Evolutionary conservation across 2,329 filamentous ascomycete genomes (phyloP).

Genomic region (Fusarium penzigii): DNA sequence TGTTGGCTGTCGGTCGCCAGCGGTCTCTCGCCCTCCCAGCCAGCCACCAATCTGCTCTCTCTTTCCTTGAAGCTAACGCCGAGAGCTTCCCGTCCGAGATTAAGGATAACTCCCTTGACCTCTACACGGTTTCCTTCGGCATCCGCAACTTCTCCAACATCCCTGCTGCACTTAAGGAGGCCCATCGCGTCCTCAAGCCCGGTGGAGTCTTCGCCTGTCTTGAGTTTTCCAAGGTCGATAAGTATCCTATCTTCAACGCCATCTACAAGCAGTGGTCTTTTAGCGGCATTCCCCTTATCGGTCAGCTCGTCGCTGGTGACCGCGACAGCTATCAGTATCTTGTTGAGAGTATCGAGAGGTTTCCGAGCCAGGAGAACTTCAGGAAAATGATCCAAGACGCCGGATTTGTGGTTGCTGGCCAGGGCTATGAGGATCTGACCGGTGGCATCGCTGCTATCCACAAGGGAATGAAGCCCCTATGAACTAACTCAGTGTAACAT

Average conservation of each 20-base stretch:
- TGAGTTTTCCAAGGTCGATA: slow-evolving; percentile 85
- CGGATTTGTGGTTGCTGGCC: slow-evolving; percentile 80
- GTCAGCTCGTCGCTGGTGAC: slow-evolving; percentile 91
- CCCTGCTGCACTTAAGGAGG: slow-evolving; percentile 77
- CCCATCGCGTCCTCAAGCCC: slow-evolving; percentile 85
- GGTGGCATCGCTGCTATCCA: slow-evolving; percentile 94
- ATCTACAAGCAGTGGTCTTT: slow-evolving; percentile 97
- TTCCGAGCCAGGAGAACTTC: slow-evolving; percentile 85
- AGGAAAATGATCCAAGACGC: slow-evolving; percentile 79
- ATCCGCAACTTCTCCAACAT: slow-evolving; percentile 98
- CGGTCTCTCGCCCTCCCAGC: slow-evolving; percentile 63
- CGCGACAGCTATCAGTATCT: slow-evolving; percentile 97
- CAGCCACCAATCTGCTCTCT: slow-evolving; percentile 57
- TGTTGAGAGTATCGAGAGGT: slow-evolving; percentile 94
- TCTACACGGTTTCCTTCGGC: slow-evolving; percentile 97
- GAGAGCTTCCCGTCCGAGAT: slow-evolving; percentile 68
- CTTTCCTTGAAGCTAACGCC: slow-evolving; percentile 89
- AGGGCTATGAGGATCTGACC: slow-evolving; percentile 87
- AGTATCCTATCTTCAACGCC: slow-evolving; percentile 75
- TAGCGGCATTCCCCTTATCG: slow-evolving; percentile 88
- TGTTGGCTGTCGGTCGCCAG: slow-evolving; percentile 86
- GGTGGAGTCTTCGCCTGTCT: slow-evolving; percentile 96
- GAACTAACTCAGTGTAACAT: slow-evolving; percentile 6
- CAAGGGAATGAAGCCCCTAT: slow-evolving; percentile 84
- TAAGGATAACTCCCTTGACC: slow-evolving; percentile 72